These are phyloP conservation scores for Colletotrichum paranaense DNA, from an alignment of 2,329 filamentous ascomycete genomes.

Conservation along the genomic window DNA sequence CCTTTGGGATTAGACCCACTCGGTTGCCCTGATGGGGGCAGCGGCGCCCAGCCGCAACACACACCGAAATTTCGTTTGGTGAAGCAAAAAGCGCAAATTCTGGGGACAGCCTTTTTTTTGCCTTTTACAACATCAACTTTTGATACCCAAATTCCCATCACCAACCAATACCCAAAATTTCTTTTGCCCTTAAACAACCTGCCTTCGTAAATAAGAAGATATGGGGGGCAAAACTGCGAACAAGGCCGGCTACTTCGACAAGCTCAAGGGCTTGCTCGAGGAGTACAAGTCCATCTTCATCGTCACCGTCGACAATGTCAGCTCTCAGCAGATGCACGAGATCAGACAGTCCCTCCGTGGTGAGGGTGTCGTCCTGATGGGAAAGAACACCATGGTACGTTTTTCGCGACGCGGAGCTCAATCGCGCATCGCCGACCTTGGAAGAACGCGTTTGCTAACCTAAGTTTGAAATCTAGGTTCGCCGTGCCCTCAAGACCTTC, in stretches of 20 bases:
- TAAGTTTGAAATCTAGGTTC: constrained; percentile 69
- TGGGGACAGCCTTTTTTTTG: neutral
- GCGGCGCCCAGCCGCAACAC: neutral
- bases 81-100: constrained; percentile 32
- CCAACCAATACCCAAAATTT: constrained; percentile 38
- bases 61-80: constrained; percentile 24
- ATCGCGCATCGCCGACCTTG: neutral
- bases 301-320: constrained; percentile 98
- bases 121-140: constrained; percentile 31
- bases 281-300: constrained; percentile 99
- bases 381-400: constrained; percentile 99
- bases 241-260: constrained; percentile 99
- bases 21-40: constrained; percentile 50
- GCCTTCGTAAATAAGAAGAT: constrained; percentile 94
- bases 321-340: constrained; percentile 99
- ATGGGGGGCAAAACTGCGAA: constrained; percentile 97
- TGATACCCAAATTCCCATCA: constrained; percentile 37
- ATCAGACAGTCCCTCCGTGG: constrained; percentile 92
- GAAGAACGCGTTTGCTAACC: neutral
- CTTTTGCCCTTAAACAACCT: constrained; percentile 96
- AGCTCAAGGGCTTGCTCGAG: constrained; percentile 97
- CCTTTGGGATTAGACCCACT: constrained; percentile 16
- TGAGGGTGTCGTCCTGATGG: constrained; percentile 96
- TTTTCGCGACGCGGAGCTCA: neutral
- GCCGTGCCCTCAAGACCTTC: constrained; percentile 97